Evolutionary conservation across 306 rosid species (phyloP).

Genomic region (Notholithocarpus densiflorus): DNA sequence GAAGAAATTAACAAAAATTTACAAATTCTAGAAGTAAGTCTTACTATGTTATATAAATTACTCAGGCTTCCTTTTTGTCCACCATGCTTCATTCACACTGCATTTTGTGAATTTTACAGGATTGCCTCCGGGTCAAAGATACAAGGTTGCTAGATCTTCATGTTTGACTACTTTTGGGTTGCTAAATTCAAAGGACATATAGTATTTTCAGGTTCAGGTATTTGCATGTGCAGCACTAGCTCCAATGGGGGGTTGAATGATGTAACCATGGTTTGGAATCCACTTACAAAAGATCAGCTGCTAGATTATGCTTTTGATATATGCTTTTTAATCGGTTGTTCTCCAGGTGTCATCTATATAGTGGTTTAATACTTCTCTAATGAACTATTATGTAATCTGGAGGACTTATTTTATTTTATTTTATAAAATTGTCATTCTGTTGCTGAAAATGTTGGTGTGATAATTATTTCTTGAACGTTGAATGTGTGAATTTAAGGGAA

Average conservation of each 20-base stretch:
- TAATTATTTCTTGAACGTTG: neutral
- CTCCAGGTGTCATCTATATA: constrained; percentile 21
- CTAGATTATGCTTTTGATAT: constrained; percentile 19
- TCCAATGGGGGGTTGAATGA: constrained; percentile 15
- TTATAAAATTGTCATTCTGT: neutral
- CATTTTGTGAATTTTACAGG: constrained; percentile 26
- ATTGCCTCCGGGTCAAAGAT: constrained; percentile 12
- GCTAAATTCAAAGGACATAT: constrained; percentile 39
- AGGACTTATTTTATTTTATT: neutral
- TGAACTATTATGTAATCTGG: neutral
- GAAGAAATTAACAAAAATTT: constrained; percentile 60
- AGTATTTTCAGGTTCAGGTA: constrained; percentile 25
- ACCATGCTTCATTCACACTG: constrained; percentile 22
- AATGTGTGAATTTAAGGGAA: neutral
- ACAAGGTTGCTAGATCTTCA: constrained; percentile 4
- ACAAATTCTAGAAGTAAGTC: constrained; percentile 66
- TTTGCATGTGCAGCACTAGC: constrained; percentile 15
- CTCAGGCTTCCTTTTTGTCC: neutral
- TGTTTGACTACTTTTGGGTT: constrained; percentile 33
- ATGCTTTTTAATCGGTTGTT: constrained; percentile 34
- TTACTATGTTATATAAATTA: constrained; percentile 10
- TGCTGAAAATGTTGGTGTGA: neutral
- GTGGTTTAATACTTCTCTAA: neutral
- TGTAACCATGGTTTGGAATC: constrained; percentile 27
- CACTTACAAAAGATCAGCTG: constrained; percentile 16